Conservation (phyloP, 1,284 basidiomycete genomes). For the Chalciporus piperatoides region DNA sequence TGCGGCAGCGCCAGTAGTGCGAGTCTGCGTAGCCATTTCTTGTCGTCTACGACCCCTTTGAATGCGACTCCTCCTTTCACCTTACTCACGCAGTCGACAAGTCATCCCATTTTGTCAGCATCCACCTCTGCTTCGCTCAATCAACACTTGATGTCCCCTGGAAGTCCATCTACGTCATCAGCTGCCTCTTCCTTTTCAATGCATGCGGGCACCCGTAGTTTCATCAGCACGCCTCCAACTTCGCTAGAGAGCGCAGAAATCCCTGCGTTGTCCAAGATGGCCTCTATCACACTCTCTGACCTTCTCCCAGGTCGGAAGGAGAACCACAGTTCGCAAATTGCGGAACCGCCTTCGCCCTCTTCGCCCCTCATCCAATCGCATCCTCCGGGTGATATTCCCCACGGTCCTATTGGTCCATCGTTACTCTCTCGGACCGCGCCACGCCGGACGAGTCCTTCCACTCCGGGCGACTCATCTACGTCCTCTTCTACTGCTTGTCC, state of each 20-base stretch:
- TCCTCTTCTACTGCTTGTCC: conserved; percentile 26
- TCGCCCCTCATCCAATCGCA: conserved; percentile 31
- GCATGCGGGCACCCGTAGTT: conserved; percentile 36
- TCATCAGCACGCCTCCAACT: conserved; percentile 54
- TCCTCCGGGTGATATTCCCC: conserved; percentile 18
- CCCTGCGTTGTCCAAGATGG: conserved; percentile 41
- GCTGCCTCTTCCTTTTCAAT: conserved; percentile 49
- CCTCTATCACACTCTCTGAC: conserved; percentile 35
- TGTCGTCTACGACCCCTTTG: conserved; percentile 9
- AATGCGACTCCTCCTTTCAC: conserved; percentile 5
- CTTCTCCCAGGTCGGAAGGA: conserved; percentile 3
- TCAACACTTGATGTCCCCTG: conserved; percentile 30
- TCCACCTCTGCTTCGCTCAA: conserved; percentile 22
- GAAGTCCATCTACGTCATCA: conserved; percentile 34
- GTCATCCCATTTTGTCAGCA: conserved; percentile 8
- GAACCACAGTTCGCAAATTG: conserved; percentile 1
- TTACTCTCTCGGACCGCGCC: conserved; percentile 68
- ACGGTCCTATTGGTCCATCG: conserved; percentile 44
- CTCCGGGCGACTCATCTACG: conserved; percentile 22
- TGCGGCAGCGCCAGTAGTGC: conserved; percentile 37
- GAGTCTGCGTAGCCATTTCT: conserved; percentile 27
- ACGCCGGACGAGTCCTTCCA: conserved; percentile 28
- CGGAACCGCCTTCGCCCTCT: conserved; percentile 5
- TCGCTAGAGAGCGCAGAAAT: conserved; percentile 45
- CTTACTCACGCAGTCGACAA: not conserved